phyloP scores from a whole-genome alignment of 768 basidiomycete species.

The Inosperma sp. region DNA sequence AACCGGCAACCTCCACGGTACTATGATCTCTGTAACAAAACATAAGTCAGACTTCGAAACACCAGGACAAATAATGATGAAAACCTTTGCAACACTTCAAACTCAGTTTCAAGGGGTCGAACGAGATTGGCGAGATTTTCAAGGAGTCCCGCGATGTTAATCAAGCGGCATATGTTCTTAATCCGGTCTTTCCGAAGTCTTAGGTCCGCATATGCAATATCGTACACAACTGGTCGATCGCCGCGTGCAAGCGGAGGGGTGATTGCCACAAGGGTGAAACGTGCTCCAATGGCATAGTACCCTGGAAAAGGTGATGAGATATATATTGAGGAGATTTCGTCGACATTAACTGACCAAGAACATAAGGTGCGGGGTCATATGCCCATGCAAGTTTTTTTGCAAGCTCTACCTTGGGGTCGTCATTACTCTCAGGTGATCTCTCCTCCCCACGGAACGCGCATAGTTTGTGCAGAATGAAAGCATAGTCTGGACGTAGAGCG shows the following conservation, averaged over 20 bases:
- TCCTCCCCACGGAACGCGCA: conserved; percentile 27
- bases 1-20: conserved; percentile 12
- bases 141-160: conserved; percentile 10
- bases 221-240: conserved; percentile 10
- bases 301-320: conserved; percentile 30
- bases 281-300: conserved; percentile 15
- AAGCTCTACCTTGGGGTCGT: conserved; percentile 20
- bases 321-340: neutral
- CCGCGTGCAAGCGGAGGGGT: neutral
- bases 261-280: conserved; percentile 10
- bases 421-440: conserved; percentile 10
- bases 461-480: conserved; percentile 14
- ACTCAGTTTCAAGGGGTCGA: conserved; percentile 6
- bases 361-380: conserved; percentile 23
- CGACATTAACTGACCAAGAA: conserved; percentile 18
- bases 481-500: conserved; percentile 18
- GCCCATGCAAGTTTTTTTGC: conserved; percentile 18
- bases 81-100: conserved; percentile 11
- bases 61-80: neutral
- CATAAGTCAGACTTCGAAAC: conserved; percentile 3
- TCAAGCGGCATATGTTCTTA: conserved; percentile 12
- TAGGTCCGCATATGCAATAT: conserved; percentile 13
- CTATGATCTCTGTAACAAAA: conserved; percentile 5
- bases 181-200: conserved; percentile 10
- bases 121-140: conserved; percentile 4